Evolutionary conservation across 2,329 filamentous ascomycete genomes (phyloP), one percentile per base, ranked within the genome.

Genomic region (Arthroderma sp.): DNA sequence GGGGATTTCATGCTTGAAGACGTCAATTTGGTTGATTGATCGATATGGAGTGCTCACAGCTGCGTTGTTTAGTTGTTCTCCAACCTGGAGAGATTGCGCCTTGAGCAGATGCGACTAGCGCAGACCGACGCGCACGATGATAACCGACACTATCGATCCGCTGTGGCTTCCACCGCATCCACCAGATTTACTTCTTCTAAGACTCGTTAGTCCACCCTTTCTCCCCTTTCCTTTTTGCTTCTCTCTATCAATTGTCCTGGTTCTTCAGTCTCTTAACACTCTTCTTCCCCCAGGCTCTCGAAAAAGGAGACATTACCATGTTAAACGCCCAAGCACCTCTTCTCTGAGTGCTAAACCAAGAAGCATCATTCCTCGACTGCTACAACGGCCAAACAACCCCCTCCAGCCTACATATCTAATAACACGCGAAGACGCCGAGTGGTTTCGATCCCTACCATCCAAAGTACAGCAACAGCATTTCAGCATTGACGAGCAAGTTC

Each of bases 401-500:
- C 48, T 42, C 44, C 50, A 47, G 36, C 42, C 44, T 22, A 54
- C 57, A 41, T 61, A 61, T 47, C 50, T 63, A 40, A 55, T 67
- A 47, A 66, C 72, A 44, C 70, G 72, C 45, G 69, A 72, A 29
- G 78, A 84, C 53, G 75, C 75, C 44, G 70, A 75, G 50, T 85
- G 83, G 69, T 87, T 80, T 59, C 69, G 80, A 43, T 76, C 72
- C 22, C 69, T 87, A 36, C 83, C 85, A 15, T 77, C 83, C 50
- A 86, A 85, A 61, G 73, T 86, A 50, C 79, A 78, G 57, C 75
- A 77, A 51, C 77, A 75, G 51, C 76, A 83, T 49, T 81, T 87
- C 59, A 80, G 80, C 27, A 71, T 69, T 40, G 81, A 87, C 61
- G 84, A 91, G 63, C 81, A 82, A 53, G 65, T 74, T 37, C 62